A percentile compares a stretch with the other conserved stretches of the same genome.
Conservation (phyloP, 805 yeast genomes). For the Myxozyma melibiosi region DNA sequence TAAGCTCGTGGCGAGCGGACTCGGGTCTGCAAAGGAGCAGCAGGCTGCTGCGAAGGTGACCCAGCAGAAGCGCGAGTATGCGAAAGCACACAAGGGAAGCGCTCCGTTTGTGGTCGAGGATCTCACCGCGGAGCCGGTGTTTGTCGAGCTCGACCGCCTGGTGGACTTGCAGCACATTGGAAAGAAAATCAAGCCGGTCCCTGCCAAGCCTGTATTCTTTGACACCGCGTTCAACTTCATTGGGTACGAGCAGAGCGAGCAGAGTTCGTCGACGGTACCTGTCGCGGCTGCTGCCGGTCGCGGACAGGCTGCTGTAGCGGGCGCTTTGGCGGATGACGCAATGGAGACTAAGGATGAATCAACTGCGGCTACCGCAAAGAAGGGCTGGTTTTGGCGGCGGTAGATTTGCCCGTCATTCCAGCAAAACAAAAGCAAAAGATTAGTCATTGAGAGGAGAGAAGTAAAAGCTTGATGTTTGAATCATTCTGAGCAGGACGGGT, state of each 20-base stretch:
- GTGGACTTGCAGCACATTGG: slow-evolving; percentile 39
- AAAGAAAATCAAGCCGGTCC: slow-evolving; percentile 56
- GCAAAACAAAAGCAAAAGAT: no score
- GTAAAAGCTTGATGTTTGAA: no score
- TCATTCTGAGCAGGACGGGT: no score
- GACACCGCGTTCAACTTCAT: slow-evolving; percentile 88
- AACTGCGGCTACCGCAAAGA: slow-evolving; percentile 8
- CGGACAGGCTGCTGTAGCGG: not conserved
- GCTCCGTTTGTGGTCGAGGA: slow-evolving; percentile 50
- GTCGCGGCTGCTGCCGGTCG: slow-evolving; percentile 8
- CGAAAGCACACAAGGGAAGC: slow-evolving; percentile 10
- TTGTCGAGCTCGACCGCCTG: slow-evolving; percentile 36
- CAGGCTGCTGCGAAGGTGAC: not conserved
- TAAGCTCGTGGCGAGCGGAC: slow-evolving; percentile 18
- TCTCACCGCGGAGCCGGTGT: slow-evolving; percentile 46
- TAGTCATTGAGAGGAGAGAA: no score
- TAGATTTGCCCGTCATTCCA: no score
- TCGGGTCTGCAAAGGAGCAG: slow-evolving; percentile 18
- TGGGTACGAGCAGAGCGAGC: slow-evolving; percentile 29
- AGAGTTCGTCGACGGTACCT: not conserved
- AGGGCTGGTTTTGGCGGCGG: slow-evolving; percentile 32
- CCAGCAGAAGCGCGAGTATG: slow-evolving; percentile 1
- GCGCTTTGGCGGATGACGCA: not conserved
- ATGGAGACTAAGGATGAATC: not conserved
- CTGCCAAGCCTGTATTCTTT: slow-evolving; percentile 85